Evolutionary conservation across 164 flowering plant genomes (phyloP), one percentile per base, ranked within the genome.

Genomic region (Chimonanthus praecox): DNA sequence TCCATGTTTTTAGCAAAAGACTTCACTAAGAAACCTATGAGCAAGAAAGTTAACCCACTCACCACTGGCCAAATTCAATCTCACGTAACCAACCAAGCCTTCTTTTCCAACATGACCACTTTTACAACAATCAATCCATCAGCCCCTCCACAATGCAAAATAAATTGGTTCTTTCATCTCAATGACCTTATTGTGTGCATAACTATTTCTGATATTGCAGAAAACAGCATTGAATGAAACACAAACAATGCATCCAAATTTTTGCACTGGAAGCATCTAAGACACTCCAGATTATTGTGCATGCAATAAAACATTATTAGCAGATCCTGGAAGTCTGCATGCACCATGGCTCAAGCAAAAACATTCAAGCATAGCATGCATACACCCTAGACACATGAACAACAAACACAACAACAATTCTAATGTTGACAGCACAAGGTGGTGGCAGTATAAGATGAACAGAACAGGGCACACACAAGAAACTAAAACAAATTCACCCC

Each of bases 401-500:
- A 3, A 54, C n/a, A 3, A 54, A 3, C 16, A 54, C 60, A 54
- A 54, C n/a, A 10, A 54, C 16, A 54, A 5, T 13, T 11, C 8
- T 6, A 9, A 15, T n/a, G 16, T 54, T n/a, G 16, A 13, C 5
- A 54, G 66, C 9, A 3, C 18, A 33, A 6, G 66, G 33, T 20
- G 46, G 45, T 7, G 11, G 66, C 33, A 10, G 44, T n/a, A 20
- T 63, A 44, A 33, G 66, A 63, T 63, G 66, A 33, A 63, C 10
- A 21, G 66, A 63, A 20, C 66, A 63, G 7, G 45, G 20, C 66
- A 21, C 51, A 62, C 67, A 43, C 58, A 51, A 21, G 33, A 74
- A 5, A 47, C 9, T 47, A 72, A 49, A 49, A 49, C 18, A 63
- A 73, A 77, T 47, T 54, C 58, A 73, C 54, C 71, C 33, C 43